A percentile compares a stretch with the other conserved stretches of the same genome.
Conservation (phyloP, 345 rosid genomes). For the Arabidopsis thaliana region TAIR10.1 NC_003076.8:1926501-1927000, state of each 20-base stretch:
- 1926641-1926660: background rate
- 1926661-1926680: background rate
- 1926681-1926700: background rate
- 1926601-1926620: constrained; percentile 10
- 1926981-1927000: background rate
- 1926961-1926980: background rate
- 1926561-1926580: background rate
- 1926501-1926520: background rate
- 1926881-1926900: background rate
- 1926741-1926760: background rate
- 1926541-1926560: too few species aligned
- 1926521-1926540: too few species aligned
- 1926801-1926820: constrained; percentile 23
- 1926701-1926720: too few species aligned
- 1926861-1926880: constrained; percentile 31
- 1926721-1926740: background rate
- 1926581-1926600: constrained; percentile 20
- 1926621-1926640: constrained; percentile 17
- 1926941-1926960: background rate
- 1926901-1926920: background rate
- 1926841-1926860: constrained; percentile 40
- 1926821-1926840: constrained; percentile 36
- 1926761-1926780: constrained; percentile 4
- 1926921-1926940: too few species aligned
- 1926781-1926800: constrained; percentile 11